These are phyloP conservation scores for Penicillium pancosmium DNA, from an alignment of 495 filamentous ascomycete genomes.

Conservation along the genomic window DNA sequence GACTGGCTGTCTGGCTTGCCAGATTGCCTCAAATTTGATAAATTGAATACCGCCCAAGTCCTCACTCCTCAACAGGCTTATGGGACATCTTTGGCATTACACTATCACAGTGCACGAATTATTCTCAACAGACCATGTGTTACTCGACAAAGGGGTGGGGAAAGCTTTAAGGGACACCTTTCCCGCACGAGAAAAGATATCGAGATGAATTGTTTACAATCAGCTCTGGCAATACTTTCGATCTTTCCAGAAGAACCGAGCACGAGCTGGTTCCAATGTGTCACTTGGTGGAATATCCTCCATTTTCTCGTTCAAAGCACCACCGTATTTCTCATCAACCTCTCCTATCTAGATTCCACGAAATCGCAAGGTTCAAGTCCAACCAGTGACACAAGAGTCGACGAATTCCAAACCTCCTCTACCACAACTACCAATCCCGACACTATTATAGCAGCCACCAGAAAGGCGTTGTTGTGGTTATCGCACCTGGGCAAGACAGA, in stretches of 20 bases:
- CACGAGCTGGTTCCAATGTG: constrained; percentile 31
- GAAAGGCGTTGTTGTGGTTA: not conserved
- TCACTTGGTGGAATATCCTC: constrained; percentile 56
- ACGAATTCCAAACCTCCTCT: not conserved
- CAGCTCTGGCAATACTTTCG: not conserved
- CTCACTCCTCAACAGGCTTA: not conserved
- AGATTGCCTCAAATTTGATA: not conserved
- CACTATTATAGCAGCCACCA: not conserved
- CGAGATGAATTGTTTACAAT: not conserved
- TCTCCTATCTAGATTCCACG: not conserved
- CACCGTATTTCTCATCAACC: not conserved
- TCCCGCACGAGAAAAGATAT: not conserved
- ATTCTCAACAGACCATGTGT: constrained; percentile 55
- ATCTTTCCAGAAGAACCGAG: not conserved
- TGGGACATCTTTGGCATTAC: constrained; percentile 35
- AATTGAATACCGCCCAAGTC: not conserved
- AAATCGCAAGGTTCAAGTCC: not conserved
- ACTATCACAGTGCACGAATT: constrained; percentile 49
- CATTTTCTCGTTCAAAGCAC: constrained; percentile 47
- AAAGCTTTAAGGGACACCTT: not conserved
- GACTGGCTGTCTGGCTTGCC: not conserved
- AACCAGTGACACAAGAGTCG: not conserved
- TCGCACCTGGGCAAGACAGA: not conserved
- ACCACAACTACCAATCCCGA: not conserved
- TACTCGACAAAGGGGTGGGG: not conserved